Base-by-base conservation (phyloP, 2,329 filamentous ascomycete genomes). In the Chaetomium olivaceum region DNA sequence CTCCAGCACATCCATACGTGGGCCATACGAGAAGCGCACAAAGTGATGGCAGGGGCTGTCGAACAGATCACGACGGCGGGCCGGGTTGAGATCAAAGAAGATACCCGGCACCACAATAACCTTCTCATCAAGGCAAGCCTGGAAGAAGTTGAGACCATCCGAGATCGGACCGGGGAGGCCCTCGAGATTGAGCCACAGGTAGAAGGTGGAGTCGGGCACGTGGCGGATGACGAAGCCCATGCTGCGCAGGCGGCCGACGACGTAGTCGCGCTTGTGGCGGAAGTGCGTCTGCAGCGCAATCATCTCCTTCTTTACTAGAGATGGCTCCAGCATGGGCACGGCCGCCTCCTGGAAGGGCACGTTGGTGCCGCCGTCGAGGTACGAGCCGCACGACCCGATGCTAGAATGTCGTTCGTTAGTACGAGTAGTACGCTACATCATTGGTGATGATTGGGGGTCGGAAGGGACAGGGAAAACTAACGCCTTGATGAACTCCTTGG, bases 21-120 rank as follows among this genome's bases (percentile, higher is more conserved):
- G 92, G 0, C 92, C 92, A 75, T 95, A 96, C 63, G 89, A 92
- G 72, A 96, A 85, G 61, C 92, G 86, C 31, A 96, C 91, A 76
- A 94, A 96, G 80, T 95, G 90, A 79, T 98, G 94, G 79, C 94
- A 97, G 66, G 94, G 94, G 71, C 88, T 92, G 80, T 98, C 94
- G 71, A 98, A 98, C 71, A 98, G 79, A 77, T 98, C 94, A 76
- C 94, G 85, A 70, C 94, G 86, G 77, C 92, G 90, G 43, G 91
- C 90, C 4, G 94, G 94, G 81, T 98, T 98, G 70, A 98, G 80
- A 74, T 98, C 94, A 77, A 98, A 98, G 85, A 98, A 98, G 78
- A 98, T 98, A 67, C 94, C 94, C 0, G 94, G 94, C 4, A 98
- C 94, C 21, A 97, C 93, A 74, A 97, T 97, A 71, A 96, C 92